Evolutionary conservation across 805 yeast species (phyloP), one percentile per base, ranked within the genome.

Genomic region (Metschnikowia colocasiae): DNA sequence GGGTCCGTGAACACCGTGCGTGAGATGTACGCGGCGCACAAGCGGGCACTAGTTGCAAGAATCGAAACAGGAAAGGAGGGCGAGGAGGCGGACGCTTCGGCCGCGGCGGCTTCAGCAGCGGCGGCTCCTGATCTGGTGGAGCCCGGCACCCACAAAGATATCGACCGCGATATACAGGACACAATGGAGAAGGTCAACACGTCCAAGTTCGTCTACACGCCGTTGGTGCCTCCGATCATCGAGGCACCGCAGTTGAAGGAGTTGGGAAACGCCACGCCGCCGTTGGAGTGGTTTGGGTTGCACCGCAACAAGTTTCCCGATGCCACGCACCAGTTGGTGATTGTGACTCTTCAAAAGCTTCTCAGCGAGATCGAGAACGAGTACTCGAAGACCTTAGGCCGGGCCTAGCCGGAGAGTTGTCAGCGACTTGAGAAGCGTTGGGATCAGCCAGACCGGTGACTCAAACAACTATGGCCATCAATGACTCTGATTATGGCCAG

Each of bases 201-300:
- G 12, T 67, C 74, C 4, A 69, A 67, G 51, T 87, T 76, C 57
- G 62, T 62, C 0, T 89, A 89, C 56, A 57, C 73, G 27, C 80
- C 98, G 0, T 59, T 87, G 9, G 81, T 76, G 31, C 86, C 85
- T 9, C 96, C 97, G 0, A 72, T 79, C 6, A 89, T 94, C 31
- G 95, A 87, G 51, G 87, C 94, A 16, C 98, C 98, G 2, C 92
- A 85, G 55, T 71, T 94, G 59, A 82, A 82, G 59, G 98, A 94
- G 59, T 74, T 94, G 58, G 98, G 99, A 22, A 91, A 85, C 66
- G 98, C 97, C 1, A 94, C 99, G 0, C 99, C 99, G 1, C 99
- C 99, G 2, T 68, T 94, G 48, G 99, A 94, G 62, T 94, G 99
- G 99, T 87, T 94, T 69, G 99, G 99, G 2, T 74, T 94, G 26